Percentiles rank a stretch among this genome's conserved stretches.
phyloP scores from a whole-genome alignment of 2,329 filamentous ascomycete species.

The Allantophomopsis lycopodina region DNA sequence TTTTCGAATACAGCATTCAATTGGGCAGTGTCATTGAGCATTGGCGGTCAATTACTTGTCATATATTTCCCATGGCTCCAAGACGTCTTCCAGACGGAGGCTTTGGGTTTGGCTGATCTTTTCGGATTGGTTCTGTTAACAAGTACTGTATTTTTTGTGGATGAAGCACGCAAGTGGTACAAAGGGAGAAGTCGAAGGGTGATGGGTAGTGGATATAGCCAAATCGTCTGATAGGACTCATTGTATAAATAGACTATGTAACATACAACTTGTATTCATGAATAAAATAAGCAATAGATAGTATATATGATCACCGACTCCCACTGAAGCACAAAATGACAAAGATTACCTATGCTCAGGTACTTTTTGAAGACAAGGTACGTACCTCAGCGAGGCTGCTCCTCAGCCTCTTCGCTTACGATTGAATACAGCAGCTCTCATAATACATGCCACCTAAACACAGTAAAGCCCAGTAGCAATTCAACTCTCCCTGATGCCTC shows the following conservation, averaged over 20 bases:
- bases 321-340: too few species aligned
- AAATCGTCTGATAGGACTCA: conserved; percentile 38
- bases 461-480: too few species aligned
- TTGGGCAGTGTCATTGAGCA: conserved; percentile 76
- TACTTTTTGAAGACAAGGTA: too few species aligned
- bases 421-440: too few species aligned
- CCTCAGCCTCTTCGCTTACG: too few species aligned
- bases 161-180: conserved; percentile 78
- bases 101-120: conserved; percentile 61
- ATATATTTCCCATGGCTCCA: conserved; percentile 94
- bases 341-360: too few species aligned
- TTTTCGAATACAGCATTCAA: conserved; percentile 92
- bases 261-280: too few species aligned
- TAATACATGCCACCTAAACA: too few species aligned
- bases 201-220: conserved; percentile 48
- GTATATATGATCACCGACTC: too few species aligned
- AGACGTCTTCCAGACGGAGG: conserved; percentile 90
- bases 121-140: conserved; percentile 59
- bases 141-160: conserved; percentile 89
- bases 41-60: conserved; percentile 78
- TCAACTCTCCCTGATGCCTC: conserved; percentile 16
- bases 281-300: too few species aligned
- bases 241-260: conserved; percentile 1
- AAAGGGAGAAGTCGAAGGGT: conserved; percentile 40
- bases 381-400: too few species aligned